phyloP scores from a whole-genome alignment of 768 basidiomycete genomes.

The Lactarius akahatsu region DNA sequence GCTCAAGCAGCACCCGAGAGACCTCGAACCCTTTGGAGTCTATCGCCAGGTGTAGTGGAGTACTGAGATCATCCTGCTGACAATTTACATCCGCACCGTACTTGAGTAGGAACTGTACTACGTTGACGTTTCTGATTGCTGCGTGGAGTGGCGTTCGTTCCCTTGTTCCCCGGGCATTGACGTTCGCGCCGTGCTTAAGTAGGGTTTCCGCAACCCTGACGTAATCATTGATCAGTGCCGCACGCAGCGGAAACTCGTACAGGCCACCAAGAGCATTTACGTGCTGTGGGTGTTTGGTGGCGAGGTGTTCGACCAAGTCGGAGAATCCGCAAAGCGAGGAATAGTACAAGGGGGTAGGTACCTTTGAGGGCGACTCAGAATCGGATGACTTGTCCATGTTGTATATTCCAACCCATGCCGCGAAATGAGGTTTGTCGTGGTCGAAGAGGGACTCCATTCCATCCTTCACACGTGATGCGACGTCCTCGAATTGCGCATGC shows the following conservation, averaged over 20 bases:
- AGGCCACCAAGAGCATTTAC: not conserved
- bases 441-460: no score
- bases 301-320: not conserved
- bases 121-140: not conserved
- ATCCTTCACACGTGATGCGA: no score
- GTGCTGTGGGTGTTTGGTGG: not conserved
- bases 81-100: not conserved
- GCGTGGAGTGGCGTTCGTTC: not conserved
- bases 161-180: not conserved
- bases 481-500: no score
- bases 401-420: no score
- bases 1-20: not conserved
- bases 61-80: not conserved
- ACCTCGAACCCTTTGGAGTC: not conserved
- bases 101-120: not conserved
- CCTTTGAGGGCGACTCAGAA: no score
- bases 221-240: not conserved
- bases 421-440: no score
- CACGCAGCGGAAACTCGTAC: not conserved
- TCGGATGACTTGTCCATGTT: no score
- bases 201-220: not conserved
- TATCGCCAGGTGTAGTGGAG: not conserved
- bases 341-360: not conserved
- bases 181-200: not conserved
- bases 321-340: not conserved